A percentile compares a stretch with the other conserved stretches of the same genome.
Evolutionary conservation across 768 basidiomycete genomes (phyloP).

Genomic region (Hygrophorus russula): DNA sequence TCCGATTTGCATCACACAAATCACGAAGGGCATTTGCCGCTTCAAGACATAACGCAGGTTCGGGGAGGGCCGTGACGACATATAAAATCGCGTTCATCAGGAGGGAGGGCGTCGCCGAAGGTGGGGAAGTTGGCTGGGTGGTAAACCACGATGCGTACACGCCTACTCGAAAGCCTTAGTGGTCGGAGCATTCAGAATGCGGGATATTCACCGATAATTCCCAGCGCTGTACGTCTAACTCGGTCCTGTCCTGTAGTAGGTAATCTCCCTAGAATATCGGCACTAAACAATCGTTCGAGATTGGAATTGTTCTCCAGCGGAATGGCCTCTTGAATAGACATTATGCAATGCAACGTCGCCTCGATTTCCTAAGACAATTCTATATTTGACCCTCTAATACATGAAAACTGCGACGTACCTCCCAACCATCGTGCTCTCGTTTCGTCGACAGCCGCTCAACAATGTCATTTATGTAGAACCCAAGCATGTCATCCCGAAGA

Average conservation of each 20-base stretch:
- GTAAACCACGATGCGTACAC: slow-evolving; percentile 77
- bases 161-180: slow-evolving; percentile 25
- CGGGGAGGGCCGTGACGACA: slow-evolving; percentile 60
- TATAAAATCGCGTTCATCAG: slow-evolving; percentile 59
- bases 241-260: slow-evolving; percentile 55
- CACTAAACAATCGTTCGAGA: slow-evolving; percentile 58
- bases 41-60: slow-evolving; percentile 49
- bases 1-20: slow-evolving; percentile 82
- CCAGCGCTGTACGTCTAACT: slow-evolving; percentile 61
- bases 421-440: slow-evolving; percentile 50
- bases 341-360: slow-evolving; percentile 76
- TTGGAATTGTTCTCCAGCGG: slow-evolving; percentile 40
- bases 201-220: slow-evolving; percentile 52
- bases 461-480: slow-evolving; percentile 54
- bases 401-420: slow-evolving; percentile 34
- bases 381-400: not conserved
- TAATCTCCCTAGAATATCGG: slow-evolving; percentile 55
- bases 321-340: slow-evolving; percentile 81
- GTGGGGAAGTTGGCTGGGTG: slow-evolving; percentile 22
- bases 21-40: slow-evolving; percentile 80
- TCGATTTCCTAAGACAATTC: slow-evolving; percentile 57
- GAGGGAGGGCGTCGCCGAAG: slow-evolving; percentile 25
- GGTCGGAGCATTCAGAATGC: not conserved
- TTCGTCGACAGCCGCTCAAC: slow-evolving; percentile 36
- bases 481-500: slow-evolving; percentile 74